Conservation (phyloP, 805 yeast species). For the Suhomyces sp. region DNA sequence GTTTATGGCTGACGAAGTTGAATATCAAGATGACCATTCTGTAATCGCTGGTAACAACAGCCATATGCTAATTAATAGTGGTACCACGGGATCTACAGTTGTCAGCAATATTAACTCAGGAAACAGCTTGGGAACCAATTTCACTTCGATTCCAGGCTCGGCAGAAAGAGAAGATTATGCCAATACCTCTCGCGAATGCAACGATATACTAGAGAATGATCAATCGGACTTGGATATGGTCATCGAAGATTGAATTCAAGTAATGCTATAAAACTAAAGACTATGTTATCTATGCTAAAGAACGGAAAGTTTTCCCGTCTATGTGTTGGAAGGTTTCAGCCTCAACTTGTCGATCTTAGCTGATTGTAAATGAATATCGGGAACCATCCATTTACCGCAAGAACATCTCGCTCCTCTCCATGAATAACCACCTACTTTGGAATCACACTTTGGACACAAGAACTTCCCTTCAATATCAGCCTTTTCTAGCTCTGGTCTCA, state of each 20-base stretch:
- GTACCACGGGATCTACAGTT: slow-evolving; percentile 6
- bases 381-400: slow-evolving; percentile 95
- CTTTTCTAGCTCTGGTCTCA: slow-evolving; percentile 71
- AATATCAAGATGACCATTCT: slow-evolving; percentile 42
- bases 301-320: background rate
- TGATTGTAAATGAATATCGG: slow-evolving; percentile 78
- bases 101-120: slow-evolving; percentile 14
- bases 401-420: slow-evolving; percentile 96
- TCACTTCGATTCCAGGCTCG: slow-evolving; percentile 18
- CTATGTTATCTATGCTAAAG: background rate
- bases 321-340: background rate
- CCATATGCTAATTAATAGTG: slow-evolving; percentile 18
- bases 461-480: slow-evolving; percentile 86
- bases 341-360: slow-evolving; percentile 64
- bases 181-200: slow-evolving; percentile 4
- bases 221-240: slow-evolving; percentile 45
- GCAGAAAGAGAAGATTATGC: slow-evolving; percentile 3
- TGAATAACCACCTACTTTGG: slow-evolving; percentile 86
- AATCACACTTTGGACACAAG: slow-evolving; percentile 75
- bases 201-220: slow-evolving; percentile 16
- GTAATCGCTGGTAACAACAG: slow-evolving; percentile 15
- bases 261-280: background rate
- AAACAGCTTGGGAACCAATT: slow-evolving; percentile 13
- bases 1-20: slow-evolving; percentile 48
- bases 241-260: slow-evolving; percentile 26